A percentile compares a stretch with the other conserved stretches of the same genome.
phyloP scores from a whole-genome alignment of 2,329 filamentous ascomycete species.

The Emmonsiellopsis sp. region DNA sequence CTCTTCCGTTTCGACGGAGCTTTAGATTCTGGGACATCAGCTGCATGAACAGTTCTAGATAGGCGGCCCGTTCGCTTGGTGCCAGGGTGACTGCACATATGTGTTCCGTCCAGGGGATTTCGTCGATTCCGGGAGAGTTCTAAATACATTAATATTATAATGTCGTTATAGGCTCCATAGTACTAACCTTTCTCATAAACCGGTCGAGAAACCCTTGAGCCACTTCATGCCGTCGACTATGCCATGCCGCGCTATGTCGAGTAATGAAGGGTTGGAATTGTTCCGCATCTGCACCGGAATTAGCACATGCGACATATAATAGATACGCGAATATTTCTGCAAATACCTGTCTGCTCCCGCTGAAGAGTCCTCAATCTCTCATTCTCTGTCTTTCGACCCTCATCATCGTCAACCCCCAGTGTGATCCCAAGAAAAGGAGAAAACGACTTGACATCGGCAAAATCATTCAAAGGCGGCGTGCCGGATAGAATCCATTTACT shows the following conservation, averaged over 20 bases:
- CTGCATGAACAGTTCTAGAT: slow-evolving; percentile 48
- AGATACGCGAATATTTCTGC: background rate
- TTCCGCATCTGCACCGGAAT: slow-evolving; percentile 38
- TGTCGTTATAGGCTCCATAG: background rate
- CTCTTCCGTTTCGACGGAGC: slow-evolving; percentile 17
- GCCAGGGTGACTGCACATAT: slow-evolving; percentile 37
- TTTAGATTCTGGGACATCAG: slow-evolving; percentile 44
- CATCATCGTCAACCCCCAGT: slow-evolving; percentile 47
- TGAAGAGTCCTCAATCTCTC: slow-evolving; percentile 35
- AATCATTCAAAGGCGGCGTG: slow-evolving; percentile 50
- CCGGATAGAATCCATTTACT: slow-evolving; percentile 56
- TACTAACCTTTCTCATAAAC: slow-evolving; percentile 39
- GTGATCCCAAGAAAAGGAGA: slow-evolving; percentile 47
- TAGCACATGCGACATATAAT: slow-evolving; percentile 10
- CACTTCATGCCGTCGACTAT: slow-evolving; percentile 40
- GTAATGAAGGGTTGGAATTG: slow-evolving; percentile 46
- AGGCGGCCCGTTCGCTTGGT: slow-evolving; percentile 43
- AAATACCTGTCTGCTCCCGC: slow-evolving; percentile 37
- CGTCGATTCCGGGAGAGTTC: slow-evolving; percentile 36
- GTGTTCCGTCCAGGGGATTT: slow-evolving; percentile 38
- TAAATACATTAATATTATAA: slow-evolving; percentile 5
- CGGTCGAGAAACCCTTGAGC: slow-evolving; percentile 48
- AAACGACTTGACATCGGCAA: slow-evolving; percentile 51
- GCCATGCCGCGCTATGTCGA: slow-evolving; percentile 43
- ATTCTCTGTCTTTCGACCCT: slow-evolving; percentile 35